phyloP scores from a whole-genome alignment of 148 eudicot genomes.

The Rhododendron henanense region DNA sequence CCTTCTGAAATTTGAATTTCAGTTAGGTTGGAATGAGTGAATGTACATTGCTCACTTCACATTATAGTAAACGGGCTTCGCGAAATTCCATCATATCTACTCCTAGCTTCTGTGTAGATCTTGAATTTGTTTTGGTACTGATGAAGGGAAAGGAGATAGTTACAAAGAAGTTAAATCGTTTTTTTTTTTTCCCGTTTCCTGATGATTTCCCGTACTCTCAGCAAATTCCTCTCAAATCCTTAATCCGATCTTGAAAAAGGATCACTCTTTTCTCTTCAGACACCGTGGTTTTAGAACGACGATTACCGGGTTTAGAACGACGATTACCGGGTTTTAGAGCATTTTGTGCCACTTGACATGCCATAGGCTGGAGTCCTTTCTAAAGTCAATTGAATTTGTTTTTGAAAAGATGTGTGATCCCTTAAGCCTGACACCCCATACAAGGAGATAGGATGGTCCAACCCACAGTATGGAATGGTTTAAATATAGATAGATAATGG shows the following conservation, averaged over 20 bases:
- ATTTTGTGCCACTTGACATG: background rate
- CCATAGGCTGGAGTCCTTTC: background rate
- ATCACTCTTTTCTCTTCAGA: background rate
- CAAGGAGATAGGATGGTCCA: background rate
- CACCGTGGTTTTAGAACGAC: too few relatives aligned
- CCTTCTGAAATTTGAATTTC: background rate
- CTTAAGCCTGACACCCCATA: background rate
- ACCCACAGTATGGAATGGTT: background rate
- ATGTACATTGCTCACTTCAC: background rate
- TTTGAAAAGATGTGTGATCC: background rate
- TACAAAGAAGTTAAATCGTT: background rate
- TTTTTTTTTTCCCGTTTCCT: background rate
- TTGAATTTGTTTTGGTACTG: background rate
- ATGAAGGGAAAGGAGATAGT: background rate
- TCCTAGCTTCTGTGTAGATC: background rate
- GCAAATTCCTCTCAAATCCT: background rate
- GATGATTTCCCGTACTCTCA: background rate
- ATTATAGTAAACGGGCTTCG: background rate
- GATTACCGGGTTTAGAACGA: too few relatives aligned
- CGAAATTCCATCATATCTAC: background rate
- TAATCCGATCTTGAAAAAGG: background rate
- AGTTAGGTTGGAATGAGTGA: conserved; percentile 2
- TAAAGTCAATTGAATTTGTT: background rate
- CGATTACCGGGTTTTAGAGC: too few relatives aligned
- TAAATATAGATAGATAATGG: background rate